Percentiles rank a stretch among this genome's conserved stretches.
Conservation (phyloP, 805 yeast genomes). For the Barnettozyma populi region DNA sequence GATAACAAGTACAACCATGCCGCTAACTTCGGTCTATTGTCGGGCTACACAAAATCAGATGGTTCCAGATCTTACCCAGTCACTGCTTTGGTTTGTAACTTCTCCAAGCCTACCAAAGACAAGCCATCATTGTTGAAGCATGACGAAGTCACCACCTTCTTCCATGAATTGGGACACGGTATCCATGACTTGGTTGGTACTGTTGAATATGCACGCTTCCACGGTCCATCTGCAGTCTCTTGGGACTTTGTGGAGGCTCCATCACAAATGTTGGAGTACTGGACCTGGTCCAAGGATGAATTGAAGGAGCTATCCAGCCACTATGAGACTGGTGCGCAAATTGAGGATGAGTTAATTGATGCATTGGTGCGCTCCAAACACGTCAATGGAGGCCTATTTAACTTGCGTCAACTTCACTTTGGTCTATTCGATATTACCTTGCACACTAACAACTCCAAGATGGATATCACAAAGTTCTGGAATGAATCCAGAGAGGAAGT, state of each 20-base stretch:
- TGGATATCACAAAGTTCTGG: constrained; percentile 57
- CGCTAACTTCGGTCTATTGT: constrained; percentile 67
- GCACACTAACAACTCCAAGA: constrained; percentile 43
- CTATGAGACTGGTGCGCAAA: constrained; percentile 49
- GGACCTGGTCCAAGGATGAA: constrained; percentile 74
- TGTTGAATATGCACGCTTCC: constrained; percentile 61
- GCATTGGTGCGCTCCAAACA: constrained; percentile 61
- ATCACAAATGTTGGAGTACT: constrained; percentile 82
- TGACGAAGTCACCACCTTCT: constrained; percentile 73
- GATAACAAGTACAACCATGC: constrained; percentile 88
- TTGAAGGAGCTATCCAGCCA: constrained; percentile 59
- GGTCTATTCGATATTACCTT: constrained; percentile 72
- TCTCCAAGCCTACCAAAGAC: constrained; percentile 63
- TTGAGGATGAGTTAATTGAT: constrained; percentile 51
- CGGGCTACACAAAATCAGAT: constrained; percentile 48
- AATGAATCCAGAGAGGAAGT: constrained; percentile 60
- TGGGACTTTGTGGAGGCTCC: constrained; percentile 92
- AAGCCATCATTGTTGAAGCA: constrained; percentile 77
- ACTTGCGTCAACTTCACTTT: constrained; percentile 72
- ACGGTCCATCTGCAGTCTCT: constrained; percentile 67
- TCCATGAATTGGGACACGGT: constrained; percentile 90
- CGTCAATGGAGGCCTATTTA: constrained; percentile 68
- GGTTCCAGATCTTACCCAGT: constrained; percentile 57
- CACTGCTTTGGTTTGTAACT: constrained; percentile 79
- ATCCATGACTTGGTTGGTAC: constrained; percentile 71